Conservation (phyloP, 78 protist genomes). For the Salpingoeca rosetta region DNA sequence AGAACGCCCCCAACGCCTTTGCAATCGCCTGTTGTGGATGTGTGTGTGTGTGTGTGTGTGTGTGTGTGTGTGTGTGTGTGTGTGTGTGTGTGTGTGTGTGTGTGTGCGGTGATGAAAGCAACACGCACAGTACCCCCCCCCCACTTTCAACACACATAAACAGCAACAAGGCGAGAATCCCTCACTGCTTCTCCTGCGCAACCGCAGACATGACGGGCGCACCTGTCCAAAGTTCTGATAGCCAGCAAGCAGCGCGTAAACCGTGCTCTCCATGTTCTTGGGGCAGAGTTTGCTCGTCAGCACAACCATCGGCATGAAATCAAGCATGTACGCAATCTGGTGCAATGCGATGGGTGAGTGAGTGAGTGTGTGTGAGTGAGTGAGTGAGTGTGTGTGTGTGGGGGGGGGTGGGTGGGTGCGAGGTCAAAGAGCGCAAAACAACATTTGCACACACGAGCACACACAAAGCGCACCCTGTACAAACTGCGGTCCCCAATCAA, state of each 20-base stretch:
- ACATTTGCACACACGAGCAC: neutral
- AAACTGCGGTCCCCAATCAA: slow-evolving; percentile 10
- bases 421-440: neutral
- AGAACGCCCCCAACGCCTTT: too few relatives aligned
- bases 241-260: slow-evolving; percentile 39
- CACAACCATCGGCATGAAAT: slow-evolving; percentile 37
- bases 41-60: too few relatives aligned
- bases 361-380: neutral
- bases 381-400: too few relatives aligned
- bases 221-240: slow-evolving; percentile 45
- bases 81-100: too few relatives aligned
- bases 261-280: slow-evolving; percentile 12
- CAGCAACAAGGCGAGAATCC: neutral
- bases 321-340: neutral
- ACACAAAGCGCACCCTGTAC: too few relatives aligned
- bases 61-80: too few relatives aligned
- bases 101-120: too few relatives aligned
- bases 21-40: too few relatives aligned
- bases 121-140: too few relatives aligned
- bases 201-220: neutral
- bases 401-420: too few relatives aligned
- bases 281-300: slow-evolving; percentile 46
- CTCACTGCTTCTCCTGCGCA: neutral
- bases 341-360: neutral
- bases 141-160: neutral